Evolutionary conservation across 441 rosid genomes (phyloP).

Genomic region (Erysimum pusillum): DNA sequence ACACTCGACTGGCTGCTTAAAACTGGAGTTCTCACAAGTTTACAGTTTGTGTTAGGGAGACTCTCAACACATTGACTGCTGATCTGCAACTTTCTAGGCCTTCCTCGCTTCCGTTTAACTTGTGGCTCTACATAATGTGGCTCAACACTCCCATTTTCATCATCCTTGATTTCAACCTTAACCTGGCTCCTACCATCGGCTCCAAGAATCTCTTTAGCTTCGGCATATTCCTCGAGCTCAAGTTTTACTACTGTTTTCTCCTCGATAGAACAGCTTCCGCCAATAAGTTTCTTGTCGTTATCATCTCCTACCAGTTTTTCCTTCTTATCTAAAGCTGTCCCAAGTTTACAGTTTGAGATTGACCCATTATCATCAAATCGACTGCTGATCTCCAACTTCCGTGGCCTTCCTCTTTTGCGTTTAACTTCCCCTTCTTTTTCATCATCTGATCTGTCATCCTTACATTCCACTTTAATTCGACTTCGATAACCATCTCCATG

Average conservation of each 20-base stretch:
- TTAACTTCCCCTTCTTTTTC: slow-evolving; percentile 29
- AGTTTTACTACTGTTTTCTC: slow-evolving; percentile 31
- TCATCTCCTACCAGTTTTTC: slow-evolving; percentile 21
- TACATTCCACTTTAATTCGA: background rate
- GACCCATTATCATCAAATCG: slow-evolving; percentile 27
- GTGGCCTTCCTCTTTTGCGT: slow-evolving; percentile 53
- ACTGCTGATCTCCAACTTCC: slow-evolving; percentile 38
- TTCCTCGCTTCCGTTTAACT: slow-evolving; percentile 48
- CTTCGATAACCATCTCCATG: slow-evolving; percentile 2
- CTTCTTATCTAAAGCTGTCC: background rate
- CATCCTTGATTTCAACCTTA: slow-evolving; percentile 24
- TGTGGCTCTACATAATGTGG: slow-evolving; percentile 7
- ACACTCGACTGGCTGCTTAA: slow-evolving; percentile 17
- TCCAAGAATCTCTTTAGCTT: slow-evolving; percentile 28
- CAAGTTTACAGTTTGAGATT: slow-evolving; percentile 2
- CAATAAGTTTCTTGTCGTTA: slow-evolving; percentile 27
- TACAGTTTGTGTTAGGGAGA: slow-evolving; percentile 18
- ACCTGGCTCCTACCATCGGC: slow-evolving; percentile 1
- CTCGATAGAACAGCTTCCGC: slow-evolving; percentile 9
- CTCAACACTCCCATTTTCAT: slow-evolving; percentile 31
- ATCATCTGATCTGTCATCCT: slow-evolving; percentile 44
- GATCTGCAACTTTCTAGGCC: slow-evolving; percentile 46
- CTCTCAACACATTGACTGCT: slow-evolving; percentile 34
- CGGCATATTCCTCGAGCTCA: slow-evolving; percentile 44
- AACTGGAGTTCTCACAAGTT: slow-evolving; percentile 15